Evolutionary conservation across 192 early-diverging fungal genomes (phyloP), one percentile per base, ranked within the genome.

Genomic region (Lobulomyces angularis): DNA sequence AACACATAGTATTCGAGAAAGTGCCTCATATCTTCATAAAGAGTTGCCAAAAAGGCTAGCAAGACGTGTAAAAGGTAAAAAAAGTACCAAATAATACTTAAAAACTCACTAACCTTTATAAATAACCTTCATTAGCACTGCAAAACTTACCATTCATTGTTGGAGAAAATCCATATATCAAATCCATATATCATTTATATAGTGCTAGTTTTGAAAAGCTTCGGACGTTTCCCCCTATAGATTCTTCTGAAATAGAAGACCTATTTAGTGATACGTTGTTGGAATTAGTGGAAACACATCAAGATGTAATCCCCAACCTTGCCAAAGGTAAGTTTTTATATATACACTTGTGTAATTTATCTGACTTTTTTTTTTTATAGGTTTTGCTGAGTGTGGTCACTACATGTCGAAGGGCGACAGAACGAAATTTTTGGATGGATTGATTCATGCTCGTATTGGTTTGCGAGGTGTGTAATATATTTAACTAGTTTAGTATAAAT

Each of bases 141-240:
- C 85, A 94, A 58, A 82, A 74, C 33, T 65, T 93, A 25, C 90
- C 89, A 0, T 94, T 90, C 53, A 97, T 97, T 36, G 89, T 97
- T 25, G 93, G 88, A 41, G 86, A 86, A 34, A 97, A 97, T 57
- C 93, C 93, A 1, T 73, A 87, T 49, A 90, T 97, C 39, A 66
- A 79, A 28, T 62, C 64, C 27, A 77, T 92, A 9, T 91, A 91
- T 56, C 59, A 73, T 36, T 77, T 87, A 11, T 87, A 86, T 47
- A 77, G 71, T 42, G 73, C 82, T 63, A 65, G 30, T 39, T 82
- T 87, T 45, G 80, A 82, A 38, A 64, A 46, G 5, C 58, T 94
- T 2, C 65, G 68, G 9, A 53, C 64, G 0, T 78, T 82, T 34
- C 79, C 87, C 1, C 63, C 68, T 27, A 71, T 82, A 3, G 48